These are phyloP conservation scores for Botrytis aclada DNA, from an alignment of 2,329 filamentous ascomycete genomes.

Conservation along the genomic window DNA sequence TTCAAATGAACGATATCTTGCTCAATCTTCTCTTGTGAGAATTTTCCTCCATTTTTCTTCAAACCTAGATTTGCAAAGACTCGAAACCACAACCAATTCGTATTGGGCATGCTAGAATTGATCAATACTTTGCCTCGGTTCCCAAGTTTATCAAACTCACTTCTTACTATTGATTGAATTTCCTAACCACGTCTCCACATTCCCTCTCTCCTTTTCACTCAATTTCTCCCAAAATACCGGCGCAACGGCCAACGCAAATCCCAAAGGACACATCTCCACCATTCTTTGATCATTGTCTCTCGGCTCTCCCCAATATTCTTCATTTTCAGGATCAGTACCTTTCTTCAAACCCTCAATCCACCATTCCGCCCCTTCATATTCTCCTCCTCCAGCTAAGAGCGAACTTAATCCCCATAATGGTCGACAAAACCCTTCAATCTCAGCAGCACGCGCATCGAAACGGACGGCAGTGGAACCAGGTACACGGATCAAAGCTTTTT, in stretches of 20 bases:
- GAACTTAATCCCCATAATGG: slow-evolving; percentile 74
- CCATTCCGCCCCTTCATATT: slow-evolving; percentile 60
- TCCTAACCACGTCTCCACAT: slow-evolving; percentile 70
- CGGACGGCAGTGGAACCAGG: slow-evolving; percentile 69
- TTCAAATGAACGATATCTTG: slow-evolving; percentile 75
- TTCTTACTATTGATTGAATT: slow-evolving; percentile 76
- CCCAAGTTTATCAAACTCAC: slow-evolving; percentile 38
- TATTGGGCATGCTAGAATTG: slow-evolving; percentile 65
- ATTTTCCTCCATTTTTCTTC: slow-evolving; percentile 69
- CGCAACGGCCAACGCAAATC: slow-evolving; percentile 70
- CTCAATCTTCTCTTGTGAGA: slow-evolving; percentile 66
- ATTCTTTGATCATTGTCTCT: slow-evolving; percentile 76
- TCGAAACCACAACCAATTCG: slow-evolving; percentile 75
- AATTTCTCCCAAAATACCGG: slow-evolving; percentile 50
- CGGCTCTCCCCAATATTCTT: slow-evolving; percentile 75
- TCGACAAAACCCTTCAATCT: slow-evolving; percentile 58
- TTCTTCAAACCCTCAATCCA: slow-evolving; percentile 69
- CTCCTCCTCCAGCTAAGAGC: slow-evolving; percentile 64
- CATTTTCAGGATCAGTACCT: slow-evolving; percentile 66
- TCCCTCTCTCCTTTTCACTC: slow-evolving; percentile 57
- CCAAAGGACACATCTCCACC: slow-evolving; percentile 81
- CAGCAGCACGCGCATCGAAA: slow-evolving; percentile 74
- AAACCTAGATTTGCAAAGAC: slow-evolving; percentile 79
- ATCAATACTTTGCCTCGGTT: slow-evolving; percentile 36
- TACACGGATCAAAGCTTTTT: slow-evolving; percentile 62